Percentiles rank a stretch among this genome's conserved stretches.
Conservation (phyloP, 192 early-diverging fungal species). For the Rhizophagus sp. region DNA sequence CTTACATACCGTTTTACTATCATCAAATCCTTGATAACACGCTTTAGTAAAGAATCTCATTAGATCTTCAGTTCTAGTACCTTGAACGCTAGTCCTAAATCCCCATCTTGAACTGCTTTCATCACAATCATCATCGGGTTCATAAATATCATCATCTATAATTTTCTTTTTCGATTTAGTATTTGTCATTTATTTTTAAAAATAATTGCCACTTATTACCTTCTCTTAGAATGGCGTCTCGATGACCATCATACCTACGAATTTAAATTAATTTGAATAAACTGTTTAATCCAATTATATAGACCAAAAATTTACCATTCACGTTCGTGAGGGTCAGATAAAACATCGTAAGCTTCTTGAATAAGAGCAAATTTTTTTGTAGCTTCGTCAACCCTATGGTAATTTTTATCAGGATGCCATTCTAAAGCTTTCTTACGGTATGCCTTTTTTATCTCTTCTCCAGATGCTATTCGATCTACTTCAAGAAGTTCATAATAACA, state of each 20-base stretch:
- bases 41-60: constrained; percentile 82
- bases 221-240: constrained; percentile 89
- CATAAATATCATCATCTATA: constrained; percentile 52
- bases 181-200: not conserved
- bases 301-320: not conserved
- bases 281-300: not conserved
- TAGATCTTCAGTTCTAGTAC: constrained; percentile 64
- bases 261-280: not conserved
- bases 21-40: constrained; percentile 71
- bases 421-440: constrained; percentile 73
- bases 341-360: constrained; percentile 90
- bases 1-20: constrained; percentile 49
- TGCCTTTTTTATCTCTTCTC: constrained; percentile 75
- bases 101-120: constrained; percentile 36
- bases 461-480: not conserved
- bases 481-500: constrained; percentile 22
- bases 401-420: constrained; percentile 90
- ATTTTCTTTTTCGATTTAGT: not conserved
- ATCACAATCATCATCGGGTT: constrained; percentile 39
- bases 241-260: constrained; percentile 82
- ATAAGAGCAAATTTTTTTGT: constrained; percentile 87
- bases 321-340: constrained; percentile 70
- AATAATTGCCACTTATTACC: constrained; percentile 40
- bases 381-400: constrained; percentile 77
- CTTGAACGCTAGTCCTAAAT: constrained; percentile 30